Evolutionary conservation across 106 monocot species (phyloP), one percentile per base, ranked within the genome.

Genomic region (Allium fistulosum): DNA sequence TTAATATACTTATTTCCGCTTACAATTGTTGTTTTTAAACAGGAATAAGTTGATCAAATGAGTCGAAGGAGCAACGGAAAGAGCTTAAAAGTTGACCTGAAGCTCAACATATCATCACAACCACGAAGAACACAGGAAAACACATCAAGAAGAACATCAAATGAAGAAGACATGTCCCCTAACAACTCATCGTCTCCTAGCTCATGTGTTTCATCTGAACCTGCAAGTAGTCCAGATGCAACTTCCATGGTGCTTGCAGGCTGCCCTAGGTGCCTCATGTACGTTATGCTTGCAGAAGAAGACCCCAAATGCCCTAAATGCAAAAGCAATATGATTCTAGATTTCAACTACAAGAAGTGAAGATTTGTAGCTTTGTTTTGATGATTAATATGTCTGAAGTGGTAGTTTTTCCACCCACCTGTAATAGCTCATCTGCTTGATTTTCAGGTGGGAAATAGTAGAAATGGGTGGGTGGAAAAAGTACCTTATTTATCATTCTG

Each of bases 301-400:
- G 96, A 97, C 46, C 83, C 88, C 15, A 78, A 77, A 74, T 97
- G 96, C 74, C 96, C 96, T 22, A 86, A 84, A 76, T 97, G 96
- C 88, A 84, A 92, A 70, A 88, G 86, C 68, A 67, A 85, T 8
- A 89, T 97, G 15, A 75, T 92, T 18, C 86, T 97, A 48, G 84
- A 97, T 74, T 92, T 97, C 71, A 73, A 58, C 55, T 5, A 37
- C 37, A 37, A 37, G 37, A 37, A 37, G 37, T 37, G 37, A 37
- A 73, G 63, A 65, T 52, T 59, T 53, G 55, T 59, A 49, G 13
- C 37, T 37, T 3, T 27, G 9, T 4, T 55, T 55, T 55, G 15
- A 15, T 55, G 53, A 11, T 12, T 6, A 6, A 37, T 22, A 22
- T 37, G 37, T 37, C 2, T 37, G 37, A 37, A 55, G 7, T 15